Base-by-base conservation (phyloP, 2,329 filamentous ascomycete genomes). In the Basipetospora chlamydospora region DNA sequence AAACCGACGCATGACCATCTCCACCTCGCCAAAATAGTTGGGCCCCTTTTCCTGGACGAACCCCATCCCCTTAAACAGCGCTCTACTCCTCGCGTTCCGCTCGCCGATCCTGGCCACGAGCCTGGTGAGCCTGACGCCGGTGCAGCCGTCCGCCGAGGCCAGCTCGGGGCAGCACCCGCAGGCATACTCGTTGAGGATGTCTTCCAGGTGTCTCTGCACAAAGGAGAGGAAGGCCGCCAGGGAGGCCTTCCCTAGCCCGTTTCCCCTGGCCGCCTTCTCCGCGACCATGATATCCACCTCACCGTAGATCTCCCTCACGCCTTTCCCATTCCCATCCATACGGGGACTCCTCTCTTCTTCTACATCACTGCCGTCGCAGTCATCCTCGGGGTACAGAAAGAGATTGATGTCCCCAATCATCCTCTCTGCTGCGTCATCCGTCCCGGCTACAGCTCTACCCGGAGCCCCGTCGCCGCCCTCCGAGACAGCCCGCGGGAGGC, bases 241-340 rank as follows among this genome's bases (percentile, higher is more conserved):
- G 0, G 80, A 72, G 0, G 71, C 69, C 5, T 65, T 61, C 0
- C 84, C 86, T 6, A 75, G 60, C 0, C 85, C 85, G 6, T 63
- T 60, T 0, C 78, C 63, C 17, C 77, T 73, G 21, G 73, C 58
- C 0, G 53, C 49, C 4, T 57, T 57, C 2, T 62, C 59, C 0
- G 85, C 85, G 42, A 94, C 77, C 86, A 94, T 93, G 43, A 94
- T 70, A 55, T 93, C 84, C 6, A 94, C 57, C 50, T 93, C 86
- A 17, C 81, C 86, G 3, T 79, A 55, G 41, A 58, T 55, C 41
- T 45, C 47, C 26, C 41, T 44, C 26, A 13, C n/a, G 8, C 9
- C 47, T 26, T 13, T 44, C 25, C 21, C 13, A 5, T 13, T 22
- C 12, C 28, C 28, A 16, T 13, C 34, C 21, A 21, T 28, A 5